phyloP scores from a whole-genome alignment of 2,329 filamentous ascomycete genomes.

The Aspergillus sp. region DNA sequence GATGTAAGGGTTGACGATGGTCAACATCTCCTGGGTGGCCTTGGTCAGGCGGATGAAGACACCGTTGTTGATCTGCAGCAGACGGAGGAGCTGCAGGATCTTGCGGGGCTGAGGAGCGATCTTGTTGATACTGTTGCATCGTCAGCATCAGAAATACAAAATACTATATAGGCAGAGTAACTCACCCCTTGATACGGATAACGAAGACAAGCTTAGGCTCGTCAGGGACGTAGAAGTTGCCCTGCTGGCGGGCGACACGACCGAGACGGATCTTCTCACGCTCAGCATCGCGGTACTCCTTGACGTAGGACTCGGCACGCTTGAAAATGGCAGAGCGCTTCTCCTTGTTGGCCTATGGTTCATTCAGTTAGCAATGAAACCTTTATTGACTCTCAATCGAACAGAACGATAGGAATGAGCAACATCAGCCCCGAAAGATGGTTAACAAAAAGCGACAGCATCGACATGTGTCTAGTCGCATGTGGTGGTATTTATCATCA shows the following conservation, averaged over 20 bases:
- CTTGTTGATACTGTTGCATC: conserved; percentile 86
- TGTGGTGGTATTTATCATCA: conserved; percentile 86
- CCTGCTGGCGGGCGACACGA: conserved; percentile 83
- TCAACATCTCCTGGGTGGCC: conserved; percentile 94
- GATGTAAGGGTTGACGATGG: conserved; percentile 97
- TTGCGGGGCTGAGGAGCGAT: conserved; percentile 99
- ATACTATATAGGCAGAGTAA: conserved; percentile 1
- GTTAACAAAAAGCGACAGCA: conserved; percentile 70
- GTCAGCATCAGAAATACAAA: conserved; percentile 5
- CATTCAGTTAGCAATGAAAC: conserved; percentile 18
- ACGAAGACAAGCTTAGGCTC: conserved; percentile 97
- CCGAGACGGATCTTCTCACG: conserved; percentile 94
- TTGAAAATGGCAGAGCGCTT: conserved; percentile 99
- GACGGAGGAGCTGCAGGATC: conserved; percentile 97
- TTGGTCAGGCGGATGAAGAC: conserved; percentile 97
- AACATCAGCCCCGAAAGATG: conserved; percentile 65
- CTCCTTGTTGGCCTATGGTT: conserved; percentile 82
- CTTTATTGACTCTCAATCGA: conserved; percentile 2
- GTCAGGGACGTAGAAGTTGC: conserved; percentile 87
- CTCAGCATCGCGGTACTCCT: conserved; percentile 98
- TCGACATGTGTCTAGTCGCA: conserved; percentile 93
- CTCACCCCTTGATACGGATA: conserved; percentile 94
- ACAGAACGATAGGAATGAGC: conserved; percentile 13
- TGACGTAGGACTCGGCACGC: conserved; percentile 98
- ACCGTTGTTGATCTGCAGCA: conserved; percentile 99